Evolutionary conservation across 1,139 yeast genomes (phyloP).

Genomic region (Meyerozyma smithsonii): DNA sequence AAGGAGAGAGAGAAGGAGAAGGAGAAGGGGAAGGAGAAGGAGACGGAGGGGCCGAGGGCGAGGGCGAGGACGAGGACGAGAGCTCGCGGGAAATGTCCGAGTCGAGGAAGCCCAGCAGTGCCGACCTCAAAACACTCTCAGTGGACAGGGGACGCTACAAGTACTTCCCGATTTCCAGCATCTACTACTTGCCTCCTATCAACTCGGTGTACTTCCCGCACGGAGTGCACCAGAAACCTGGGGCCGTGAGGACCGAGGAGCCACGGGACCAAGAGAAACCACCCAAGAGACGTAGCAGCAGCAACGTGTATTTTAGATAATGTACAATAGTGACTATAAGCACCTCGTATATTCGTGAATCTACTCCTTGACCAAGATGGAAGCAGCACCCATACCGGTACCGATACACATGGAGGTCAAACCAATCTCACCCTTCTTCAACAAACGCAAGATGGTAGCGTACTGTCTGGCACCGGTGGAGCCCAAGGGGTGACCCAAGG

Average conservation of each 20-base stretch:
- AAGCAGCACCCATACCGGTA: conserved; percentile 42
- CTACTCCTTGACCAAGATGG: conserved; percentile 27
- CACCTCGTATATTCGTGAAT: background rate
- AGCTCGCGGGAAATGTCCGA: conserved; percentile 7
- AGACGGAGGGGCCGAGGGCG: conserved; percentile 10
- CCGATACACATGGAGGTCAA: conserved; percentile 40
- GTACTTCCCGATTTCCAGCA: conserved; percentile 53
- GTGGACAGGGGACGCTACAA: conserved; percentile 30
- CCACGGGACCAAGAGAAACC: background rate
- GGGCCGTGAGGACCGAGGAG: background rate
- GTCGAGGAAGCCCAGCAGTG: background rate
- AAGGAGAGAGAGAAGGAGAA: conserved; percentile 8
- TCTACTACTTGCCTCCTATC: conserved; percentile 55
- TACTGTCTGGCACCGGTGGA: conserved; percentile 36
- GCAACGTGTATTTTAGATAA: conserved; percentile 1
- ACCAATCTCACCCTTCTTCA: conserved; percentile 28
- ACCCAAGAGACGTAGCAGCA: background rate
- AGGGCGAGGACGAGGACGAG: conserved; percentile 10
- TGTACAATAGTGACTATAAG: background rate
- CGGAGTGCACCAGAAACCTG: conserved; percentile 43
- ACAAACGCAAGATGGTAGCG: conserved; percentile 31
- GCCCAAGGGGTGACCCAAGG: conserved; percentile 40
- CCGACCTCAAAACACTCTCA: background rate
- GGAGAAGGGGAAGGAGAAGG: conserved; percentile 7
- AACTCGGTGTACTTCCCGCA: conserved; percentile 60